Conservation (phyloP, 768 basidiomycete species). For the Krasilnikovozyma curviuscula region DNA sequence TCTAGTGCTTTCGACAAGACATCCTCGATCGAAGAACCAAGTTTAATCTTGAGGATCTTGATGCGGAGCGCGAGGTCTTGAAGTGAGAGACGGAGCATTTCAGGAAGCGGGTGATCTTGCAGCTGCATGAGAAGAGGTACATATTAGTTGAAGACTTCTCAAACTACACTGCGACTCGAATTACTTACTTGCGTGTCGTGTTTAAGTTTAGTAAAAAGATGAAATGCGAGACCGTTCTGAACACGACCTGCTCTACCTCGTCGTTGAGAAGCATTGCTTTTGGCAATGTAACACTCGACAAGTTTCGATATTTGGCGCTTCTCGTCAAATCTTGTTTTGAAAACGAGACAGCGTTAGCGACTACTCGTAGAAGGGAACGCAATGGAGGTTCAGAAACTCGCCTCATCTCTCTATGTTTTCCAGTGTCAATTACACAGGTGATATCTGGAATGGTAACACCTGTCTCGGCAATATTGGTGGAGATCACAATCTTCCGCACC, state of each 20-base stretch:
- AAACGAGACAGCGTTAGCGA: not conserved
- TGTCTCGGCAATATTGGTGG: slow-evolving; percentile 77
- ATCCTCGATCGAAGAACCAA: slow-evolving; percentile 72
- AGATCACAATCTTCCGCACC: slow-evolving; percentile 80
- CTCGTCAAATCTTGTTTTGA: slow-evolving; percentile 61
- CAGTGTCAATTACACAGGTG: slow-evolving; percentile 78
- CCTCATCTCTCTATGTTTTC: slow-evolving; percentile 89
- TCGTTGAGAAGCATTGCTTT: slow-evolving; percentile 67
- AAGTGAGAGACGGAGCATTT: slow-evolving; percentile 83
- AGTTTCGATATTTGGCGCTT: slow-evolving; percentile 85
- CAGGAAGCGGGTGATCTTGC: slow-evolving; percentile 74
- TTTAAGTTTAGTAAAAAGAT: slow-evolving; percentile 73
- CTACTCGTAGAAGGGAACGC: not conserved
- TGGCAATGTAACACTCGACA: slow-evolving; percentile 76
- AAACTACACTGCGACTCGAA: not conserved
- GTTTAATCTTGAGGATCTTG: slow-evolving; percentile 66
- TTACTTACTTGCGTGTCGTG: slow-evolving; percentile 55
- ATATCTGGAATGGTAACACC: slow-evolving; percentile 97
- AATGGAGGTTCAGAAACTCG: slow-evolving; percentile 19
- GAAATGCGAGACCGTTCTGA: slow-evolving; percentile 73
- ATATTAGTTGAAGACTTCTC: no score
- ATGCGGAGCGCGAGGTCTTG: slow-evolving; percentile 68
- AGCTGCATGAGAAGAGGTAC: slow-evolving; percentile 34
- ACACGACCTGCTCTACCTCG: slow-evolving; percentile 61
- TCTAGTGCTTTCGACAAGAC: slow-evolving; percentile 73